phyloP scores from a whole-genome alignment of 495 filamentous ascomycete genomes.

The Aspergillus heteromorphus region DNA sequence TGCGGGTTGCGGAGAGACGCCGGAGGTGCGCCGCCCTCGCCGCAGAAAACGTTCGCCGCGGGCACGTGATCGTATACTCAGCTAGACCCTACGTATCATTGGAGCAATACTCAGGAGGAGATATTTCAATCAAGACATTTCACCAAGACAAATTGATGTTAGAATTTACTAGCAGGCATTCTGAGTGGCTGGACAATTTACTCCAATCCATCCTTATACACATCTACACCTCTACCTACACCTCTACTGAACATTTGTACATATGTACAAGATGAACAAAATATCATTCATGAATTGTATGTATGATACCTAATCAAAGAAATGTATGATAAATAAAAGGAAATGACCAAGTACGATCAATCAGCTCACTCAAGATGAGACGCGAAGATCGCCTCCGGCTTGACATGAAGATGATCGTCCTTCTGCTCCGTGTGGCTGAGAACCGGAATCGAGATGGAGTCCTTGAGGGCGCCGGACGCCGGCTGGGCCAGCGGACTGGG shows the following conservation, averaged over 20 bases:
- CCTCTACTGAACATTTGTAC: neutral
- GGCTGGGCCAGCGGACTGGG: conserved; percentile 25
- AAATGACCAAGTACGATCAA: neutral
- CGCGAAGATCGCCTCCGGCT: conserved; percentile 10
- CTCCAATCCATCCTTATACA: no score
- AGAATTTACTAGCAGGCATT: no score
- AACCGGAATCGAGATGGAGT: conserved; percentile 26
- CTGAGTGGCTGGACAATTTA: no score
- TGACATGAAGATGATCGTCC: conserved; percentile 14
- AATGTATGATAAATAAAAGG: neutral
- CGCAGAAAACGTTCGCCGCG: neutral
- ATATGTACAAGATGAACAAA: neutral
- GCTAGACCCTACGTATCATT: no score
- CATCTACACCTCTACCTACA: no score
- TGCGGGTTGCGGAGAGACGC: neutral
- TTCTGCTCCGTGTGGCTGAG: conserved; percentile 24
- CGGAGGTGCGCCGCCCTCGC: neutral
- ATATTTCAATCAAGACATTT: no score
- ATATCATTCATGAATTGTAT: no score
- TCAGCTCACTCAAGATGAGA: neutral
- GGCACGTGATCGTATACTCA: neutral
- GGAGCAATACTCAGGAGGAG: no score
- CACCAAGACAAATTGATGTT: no score
- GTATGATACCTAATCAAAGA: no score
- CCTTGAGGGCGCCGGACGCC: conserved; percentile 17